phyloP scores from a whole-genome alignment of 1,284 basidiomycete genomes.

The Trichosporon asahii region DNA sequence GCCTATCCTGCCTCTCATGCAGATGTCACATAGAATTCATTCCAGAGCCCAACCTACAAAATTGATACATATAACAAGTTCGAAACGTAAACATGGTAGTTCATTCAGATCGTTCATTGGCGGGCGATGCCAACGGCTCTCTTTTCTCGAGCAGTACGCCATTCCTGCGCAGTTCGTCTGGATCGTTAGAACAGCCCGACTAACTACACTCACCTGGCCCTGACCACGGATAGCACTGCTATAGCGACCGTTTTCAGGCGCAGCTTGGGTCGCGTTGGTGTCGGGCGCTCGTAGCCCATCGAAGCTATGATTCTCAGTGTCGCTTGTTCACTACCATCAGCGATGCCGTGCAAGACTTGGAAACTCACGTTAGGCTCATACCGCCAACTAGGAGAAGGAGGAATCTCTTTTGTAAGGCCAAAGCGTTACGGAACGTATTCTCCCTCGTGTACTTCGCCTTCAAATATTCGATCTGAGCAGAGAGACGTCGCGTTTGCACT shows the following conservation, averaged over 20 bases:
- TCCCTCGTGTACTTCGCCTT: conserved; percentile 89
- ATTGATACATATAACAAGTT: background rate
- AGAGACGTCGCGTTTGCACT: conserved; percentile 37
- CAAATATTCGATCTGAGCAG: conserved; percentile 73
- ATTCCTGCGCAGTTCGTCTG: conserved; percentile 12
- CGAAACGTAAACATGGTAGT: background rate
- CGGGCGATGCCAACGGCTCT: background rate
- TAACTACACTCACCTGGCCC: conserved; percentile 60
- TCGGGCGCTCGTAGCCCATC: conserved; percentile 63
- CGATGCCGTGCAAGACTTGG: conserved; percentile 2
- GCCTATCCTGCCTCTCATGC: no score
- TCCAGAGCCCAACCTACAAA: background rate
- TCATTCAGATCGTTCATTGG: background rate
- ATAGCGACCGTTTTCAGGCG: conserved; percentile 62
- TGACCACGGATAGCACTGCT: conserved; percentile 64
- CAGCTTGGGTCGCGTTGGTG: conserved; percentile 50
- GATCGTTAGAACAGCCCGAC: background rate
- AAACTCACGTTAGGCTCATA: conserved; percentile 68
- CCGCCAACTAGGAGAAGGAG: conserved; percentile 51
- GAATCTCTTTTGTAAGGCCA: conserved; percentile 84
- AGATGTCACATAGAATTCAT: no score
- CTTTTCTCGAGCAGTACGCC: background rate
- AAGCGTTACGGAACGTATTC: conserved; percentile 69
- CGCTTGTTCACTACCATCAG: conserved; percentile 63
- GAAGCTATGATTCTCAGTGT: conserved; percentile 73